These are phyloP conservation scores for Lodderomyces beijingensis DNA, from an alignment of 1,139 yeast species.

Conservation along the genomic window DNA sequence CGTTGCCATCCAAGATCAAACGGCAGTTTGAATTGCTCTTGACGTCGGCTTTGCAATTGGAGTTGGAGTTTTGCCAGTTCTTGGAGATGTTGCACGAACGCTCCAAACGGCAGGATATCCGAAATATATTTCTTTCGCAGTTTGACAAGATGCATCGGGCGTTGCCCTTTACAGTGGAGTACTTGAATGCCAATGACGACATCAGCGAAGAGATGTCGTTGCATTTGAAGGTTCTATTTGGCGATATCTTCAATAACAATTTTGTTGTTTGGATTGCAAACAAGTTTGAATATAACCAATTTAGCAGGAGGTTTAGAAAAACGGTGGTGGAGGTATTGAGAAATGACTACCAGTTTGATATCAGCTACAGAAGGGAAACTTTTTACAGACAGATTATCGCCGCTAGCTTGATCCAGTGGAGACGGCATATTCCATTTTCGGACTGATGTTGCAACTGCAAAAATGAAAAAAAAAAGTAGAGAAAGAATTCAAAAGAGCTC, in stretches of 20 bases:
- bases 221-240: conserved; percentile 6
- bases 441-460: too few species aligned
- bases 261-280: conserved; percentile 7
- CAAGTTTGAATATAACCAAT: conserved; percentile 8
- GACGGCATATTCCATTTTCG: conserved; percentile 7
- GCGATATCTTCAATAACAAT: conserved; percentile 6
- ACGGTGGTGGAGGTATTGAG: conserved; percentile 6
- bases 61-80: conserved; percentile 7
- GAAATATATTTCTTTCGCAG: conserved; percentile 5
- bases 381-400: conserved; percentile 8
- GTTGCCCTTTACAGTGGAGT: conserved; percentile 6
- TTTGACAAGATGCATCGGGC: conserved; percentile 7
- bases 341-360: conserved; percentile 5
- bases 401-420: conserved; percentile 10
- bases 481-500: too few species aligned
- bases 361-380: conserved; percentile 5
- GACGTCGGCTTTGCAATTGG: conserved; percentile 1
- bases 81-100: conserved; percentile 7
- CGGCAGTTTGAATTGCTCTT: conserved; percentile 5
- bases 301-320: conserved; percentile 6
- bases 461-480: too few species aligned
- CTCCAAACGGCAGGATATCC: conserved; percentile 6
- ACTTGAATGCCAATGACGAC: conserved; percentile 3
- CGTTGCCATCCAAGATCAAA: conserved; percentile 4
- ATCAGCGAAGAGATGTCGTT: conserved; percentile 6